Conservation (phyloP, 2,329 filamentous ascomycete species). For the Penicillium hordei region DNA sequence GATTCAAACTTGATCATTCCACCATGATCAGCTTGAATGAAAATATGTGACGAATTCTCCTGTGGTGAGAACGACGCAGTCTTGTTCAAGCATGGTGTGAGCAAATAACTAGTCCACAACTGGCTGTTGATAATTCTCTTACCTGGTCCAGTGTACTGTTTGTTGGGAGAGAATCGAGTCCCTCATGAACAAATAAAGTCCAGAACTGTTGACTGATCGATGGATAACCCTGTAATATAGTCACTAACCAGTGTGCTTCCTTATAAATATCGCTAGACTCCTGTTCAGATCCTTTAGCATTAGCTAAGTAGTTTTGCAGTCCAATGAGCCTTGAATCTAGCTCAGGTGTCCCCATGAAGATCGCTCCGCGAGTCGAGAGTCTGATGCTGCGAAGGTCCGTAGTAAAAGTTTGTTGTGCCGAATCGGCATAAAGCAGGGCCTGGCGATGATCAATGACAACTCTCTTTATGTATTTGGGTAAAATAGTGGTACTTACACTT, state of each 20-base stretch:
- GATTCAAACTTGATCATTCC: slow-evolving; percentile 29
- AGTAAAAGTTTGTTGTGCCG: slow-evolving; percentile 8
- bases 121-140: not conserved
- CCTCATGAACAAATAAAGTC: slow-evolving; percentile 12
- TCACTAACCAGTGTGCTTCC: slow-evolving; percentile 15
- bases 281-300: slow-evolving; percentile 31
- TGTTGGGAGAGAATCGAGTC: not conserved
- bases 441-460: not conserved
- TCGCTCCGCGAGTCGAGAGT: slow-evolving; percentile 30
- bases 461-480: slow-evolving; percentile 4
- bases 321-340: slow-evolving; percentile 34
- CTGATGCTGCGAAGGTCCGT: slow-evolving; percentile 17
- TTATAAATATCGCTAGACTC: slow-evolving; percentile 10
- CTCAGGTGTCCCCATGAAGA: slow-evolving; percentile 43
- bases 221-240: slow-evolving; percentile 7
- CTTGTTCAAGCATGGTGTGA: not conserved
- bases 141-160: slow-evolving; percentile 4
- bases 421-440: slow-evolving; percentile 18
- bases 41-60: slow-evolving; percentile 18
- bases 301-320: slow-evolving; percentile 32
- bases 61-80: not conserved
- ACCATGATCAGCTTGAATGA: slow-evolving; percentile 27
- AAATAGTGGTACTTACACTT: slow-evolving; percentile 20
- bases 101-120: not conserved
- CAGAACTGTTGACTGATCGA: slow-evolving; percentile 2